Evolutionary conservation across 2,329 filamentous ascomycete genomes (phyloP).

Genomic region (Domatiomyces globalis): DNA sequence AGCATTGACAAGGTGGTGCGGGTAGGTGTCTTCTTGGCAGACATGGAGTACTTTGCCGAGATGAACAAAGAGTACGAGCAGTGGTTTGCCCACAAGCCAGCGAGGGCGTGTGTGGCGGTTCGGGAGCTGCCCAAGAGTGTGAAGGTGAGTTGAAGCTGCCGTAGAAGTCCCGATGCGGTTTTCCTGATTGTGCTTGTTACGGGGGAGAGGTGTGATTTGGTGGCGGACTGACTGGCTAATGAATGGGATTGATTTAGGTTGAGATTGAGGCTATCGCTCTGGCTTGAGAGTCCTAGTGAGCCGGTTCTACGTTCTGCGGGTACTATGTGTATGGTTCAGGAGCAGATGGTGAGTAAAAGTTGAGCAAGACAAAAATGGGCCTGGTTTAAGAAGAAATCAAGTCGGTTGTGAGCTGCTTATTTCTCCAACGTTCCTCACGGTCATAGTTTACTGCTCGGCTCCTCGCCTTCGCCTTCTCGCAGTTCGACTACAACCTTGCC

Average conservation of each 20-base stretch:
- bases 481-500: conserved; percentile 90
- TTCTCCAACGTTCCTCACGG: background rate
- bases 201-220: background rate
- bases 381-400: background rate
- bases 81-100: conserved; percentile 53
- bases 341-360: background rate
- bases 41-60: conserved; percentile 77
- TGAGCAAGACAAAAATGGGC: background rate
- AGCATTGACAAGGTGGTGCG: conserved; percentile 72
- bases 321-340: background rate
- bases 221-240: background rate
- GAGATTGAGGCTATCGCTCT: conserved; percentile 53
- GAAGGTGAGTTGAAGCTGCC: conserved; percentile 17
- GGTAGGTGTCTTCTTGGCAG: conserved; percentile 74
- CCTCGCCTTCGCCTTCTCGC: conserved; percentile 52
- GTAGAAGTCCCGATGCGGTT: no score
- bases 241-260: conserved; percentile 26
- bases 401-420: background rate
- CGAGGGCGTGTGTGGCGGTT: conserved; percentile 49
- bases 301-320: background rate
- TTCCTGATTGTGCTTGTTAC: background rate
- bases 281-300: background rate
- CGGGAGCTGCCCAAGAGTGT: conserved; percentile 50
- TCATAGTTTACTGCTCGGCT: conserved; percentile 27
- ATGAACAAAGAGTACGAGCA: conserved; percentile 63